Base-by-base conservation (phyloP, 306 rosid genomes). In the Cicer chorassanicum region DNA sequence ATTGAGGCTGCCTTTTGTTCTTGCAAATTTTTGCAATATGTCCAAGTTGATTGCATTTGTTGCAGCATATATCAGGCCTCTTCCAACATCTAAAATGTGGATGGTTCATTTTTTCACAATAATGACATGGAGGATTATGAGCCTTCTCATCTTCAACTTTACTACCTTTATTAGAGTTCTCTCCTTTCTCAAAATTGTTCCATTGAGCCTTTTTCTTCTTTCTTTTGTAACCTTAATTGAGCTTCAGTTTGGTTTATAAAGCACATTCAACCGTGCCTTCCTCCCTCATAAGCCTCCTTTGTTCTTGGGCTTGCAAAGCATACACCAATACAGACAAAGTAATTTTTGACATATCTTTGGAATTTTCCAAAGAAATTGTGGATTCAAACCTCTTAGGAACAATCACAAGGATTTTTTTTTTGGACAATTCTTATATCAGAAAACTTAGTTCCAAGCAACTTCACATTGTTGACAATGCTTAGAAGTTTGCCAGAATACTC, bases 1-100 rank as follows among this genome's bases (percentile, higher is more conserved):
- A 6, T 39, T 63, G 49, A 39, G 49, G 49, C 2, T 65, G 53
- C 8, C 10, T 42, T 65, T 18, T 65, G 10, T 65, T 65, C 40
- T 42, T 65, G 40, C 70, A 65, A 65, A 15, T 42, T 43, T 65
- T 65, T 15, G 14, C 53, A 43, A 65, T 44, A 65, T 65, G 55
- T 9, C 55, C 40, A 65, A 43, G 18, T 10, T 44, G 16, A 2
- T 65, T 18, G 39, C 40, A 16, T 65, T 65, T 65, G 16, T 45
- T 45, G 42, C 42, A 66, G 1, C 41, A 42, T 66, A 66, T 12
- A 21, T 66, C 2, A 19, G 55, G 41, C 55, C 42, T 66, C 56
- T 43, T 21, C 3, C 29, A 21, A 21, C 29, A 21, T 21, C 29
- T 21, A 21, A 21, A 21, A 21, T 21, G 29, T 43, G 16, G 53